A percentile compares a stretch with the other conserved stretches of the same genome.
These are phyloP conservation scores for Alternaria sp. DNA, from an alignment of 2,329 filamentous ascomycete genomes.

Conservation along the genomic window DNA sequence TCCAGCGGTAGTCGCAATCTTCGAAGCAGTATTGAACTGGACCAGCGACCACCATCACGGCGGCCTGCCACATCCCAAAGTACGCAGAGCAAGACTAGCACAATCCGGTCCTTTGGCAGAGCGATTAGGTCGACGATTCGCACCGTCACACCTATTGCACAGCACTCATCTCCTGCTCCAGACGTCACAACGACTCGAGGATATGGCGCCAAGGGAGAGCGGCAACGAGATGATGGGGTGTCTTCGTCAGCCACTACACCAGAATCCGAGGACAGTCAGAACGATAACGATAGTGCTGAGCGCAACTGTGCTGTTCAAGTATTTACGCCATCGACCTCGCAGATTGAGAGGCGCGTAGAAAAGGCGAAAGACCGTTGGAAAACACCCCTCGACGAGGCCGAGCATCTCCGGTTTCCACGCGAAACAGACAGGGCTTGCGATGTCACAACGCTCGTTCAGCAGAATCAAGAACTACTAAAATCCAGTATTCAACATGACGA, in stretches of 20 bases:
- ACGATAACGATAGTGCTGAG: neutral
- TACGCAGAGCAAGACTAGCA: constrained; percentile 36
- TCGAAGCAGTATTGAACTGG: constrained; percentile 16
- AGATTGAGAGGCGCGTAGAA: constrained; percentile 52
- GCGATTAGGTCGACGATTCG: constrained; percentile 50
- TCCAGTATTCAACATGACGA: neutral
- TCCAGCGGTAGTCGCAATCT: constrained; percentile 26
- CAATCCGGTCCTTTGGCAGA: constrained; percentile 39
- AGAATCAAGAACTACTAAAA: neutral
- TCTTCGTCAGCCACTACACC: constrained; percentile 17
- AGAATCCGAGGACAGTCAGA: constrained; percentile 6
- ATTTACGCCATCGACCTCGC: constrained; percentile 49
- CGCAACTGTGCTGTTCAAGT: constrained; percentile 8
- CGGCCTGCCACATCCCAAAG: constrained; percentile 25
- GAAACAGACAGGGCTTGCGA: constrained; percentile 37
- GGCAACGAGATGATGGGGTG: constrained; percentile 13
- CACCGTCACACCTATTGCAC: constrained; percentile 46
- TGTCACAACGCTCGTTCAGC: constrained; percentile 19
- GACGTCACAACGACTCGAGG: constrained; percentile 17
- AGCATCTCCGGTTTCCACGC: constrained; percentile 41
- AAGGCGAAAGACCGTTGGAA: constrained; percentile 56
- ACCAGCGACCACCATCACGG: constrained; percentile 21
- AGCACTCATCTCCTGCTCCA: constrained; percentile 15
- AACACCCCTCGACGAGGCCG: constrained; percentile 48
- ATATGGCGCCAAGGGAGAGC: constrained; percentile 17